phyloP scores from a whole-genome alignment of 306 rosid species.

The Hylodesmum podocarpum region DNA sequence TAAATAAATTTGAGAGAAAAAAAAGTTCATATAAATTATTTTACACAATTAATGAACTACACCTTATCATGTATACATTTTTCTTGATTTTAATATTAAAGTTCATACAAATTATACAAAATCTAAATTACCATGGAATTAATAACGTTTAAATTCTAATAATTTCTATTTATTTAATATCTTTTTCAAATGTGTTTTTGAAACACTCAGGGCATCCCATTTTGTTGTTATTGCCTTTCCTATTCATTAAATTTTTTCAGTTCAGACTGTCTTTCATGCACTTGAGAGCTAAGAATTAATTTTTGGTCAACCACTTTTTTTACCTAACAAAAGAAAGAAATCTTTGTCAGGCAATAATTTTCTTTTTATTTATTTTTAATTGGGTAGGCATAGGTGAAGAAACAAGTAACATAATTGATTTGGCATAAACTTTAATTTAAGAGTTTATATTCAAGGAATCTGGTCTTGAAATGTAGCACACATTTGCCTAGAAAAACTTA shows the following conservation, averaged over 20 bases:
- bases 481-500: not conserved
- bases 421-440: not conserved
- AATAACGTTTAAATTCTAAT: too few species aligned
- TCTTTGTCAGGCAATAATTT: not conserved
- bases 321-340: not conserved
- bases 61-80: too few species aligned
- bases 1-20: too few species aligned
- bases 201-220: too few species aligned
- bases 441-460: too few species aligned
- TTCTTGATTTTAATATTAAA: too few species aligned
- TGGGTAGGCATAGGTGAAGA: not conserved
- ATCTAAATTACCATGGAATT: too few species aligned
- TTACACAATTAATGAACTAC: too few species aligned
- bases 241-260: not conserved
- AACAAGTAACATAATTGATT: not conserved
- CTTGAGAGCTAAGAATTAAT: not conserved
- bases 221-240: not conserved
- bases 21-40: too few species aligned
- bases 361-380: not conserved
- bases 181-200: too few species aligned
- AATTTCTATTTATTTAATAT: too few species aligned
- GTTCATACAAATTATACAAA: too few species aligned
- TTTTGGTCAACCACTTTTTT: slow-evolving; percentile 1
- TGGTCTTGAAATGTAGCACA: not conserved
- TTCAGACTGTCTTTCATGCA: not conserved